Conservation (phyloP, 306 rosid genomes). For the Glycyrrhiza uralensis region DNA sequence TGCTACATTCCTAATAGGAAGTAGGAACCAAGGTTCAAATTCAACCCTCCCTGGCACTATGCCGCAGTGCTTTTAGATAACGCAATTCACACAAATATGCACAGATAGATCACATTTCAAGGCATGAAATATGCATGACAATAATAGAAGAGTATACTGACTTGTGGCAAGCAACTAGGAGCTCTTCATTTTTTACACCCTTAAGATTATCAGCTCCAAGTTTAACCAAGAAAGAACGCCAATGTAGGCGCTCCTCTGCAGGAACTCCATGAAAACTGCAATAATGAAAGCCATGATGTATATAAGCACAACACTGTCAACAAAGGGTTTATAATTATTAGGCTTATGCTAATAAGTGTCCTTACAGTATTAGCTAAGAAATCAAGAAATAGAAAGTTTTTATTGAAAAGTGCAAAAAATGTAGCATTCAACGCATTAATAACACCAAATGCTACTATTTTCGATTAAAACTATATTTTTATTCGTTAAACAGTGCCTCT, state of each 20-base stretch:
- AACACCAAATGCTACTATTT: too few species aligned
- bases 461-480: too few species aligned
- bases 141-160: conserved; percentile 26
- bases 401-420: too few species aligned
- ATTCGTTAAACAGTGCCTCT: too few species aligned
- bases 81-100: background rate
- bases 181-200: conserved; percentile 88
- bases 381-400: background rate
- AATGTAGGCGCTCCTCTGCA: conserved; percentile 80
- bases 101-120: background rate
- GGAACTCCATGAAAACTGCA: conserved; percentile 90
- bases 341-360: too few species aligned
- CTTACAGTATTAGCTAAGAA: too few species aligned
- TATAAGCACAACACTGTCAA: background rate
- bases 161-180: conserved; percentile 89
- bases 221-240: conserved; percentile 89
- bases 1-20: background rate
- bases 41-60: background rate
- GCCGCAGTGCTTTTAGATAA: background rate
- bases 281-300: background rate
- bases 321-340: background rate
- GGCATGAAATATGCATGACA: background rate
- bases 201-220: conserved; percentile 90
- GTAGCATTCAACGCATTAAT: too few species aligned
- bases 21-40: background rate